Base-by-base conservation (phyloP, 2,329 filamentous ascomycete genomes). In the Fusarium palustre region DNA sequence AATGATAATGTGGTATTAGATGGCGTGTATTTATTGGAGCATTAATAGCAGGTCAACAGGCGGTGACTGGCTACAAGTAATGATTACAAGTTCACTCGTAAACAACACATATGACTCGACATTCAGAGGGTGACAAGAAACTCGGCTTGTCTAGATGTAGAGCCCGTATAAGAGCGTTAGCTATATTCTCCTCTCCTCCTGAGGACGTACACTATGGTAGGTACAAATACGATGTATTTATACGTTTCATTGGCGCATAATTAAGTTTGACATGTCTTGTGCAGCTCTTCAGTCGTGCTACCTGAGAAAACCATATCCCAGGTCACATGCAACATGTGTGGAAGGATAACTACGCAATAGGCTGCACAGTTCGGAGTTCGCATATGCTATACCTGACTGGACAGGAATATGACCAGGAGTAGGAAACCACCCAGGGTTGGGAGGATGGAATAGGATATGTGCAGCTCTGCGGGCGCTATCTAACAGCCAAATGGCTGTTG, bases 391-490 rank as follows among this genome's bases (percentile, higher is more conserved):
- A 22, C 38, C 48, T 24, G 48, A 52, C 48, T 52, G 34, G 48
- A 39, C 24, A 52, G 24, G 25, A 52, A 28, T 15, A 25, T 52
- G 41, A 28, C 48, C 24, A 50, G 63, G 24, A 39, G 28, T 39
- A 54, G 46, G 41, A 56, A 65, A 52, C 16, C 33, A 30, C 30
- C 52, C 47, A 46, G 43, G 36, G 66, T 55, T 61, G 25, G 28
- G 46, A 48, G 31, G 54, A 60, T 66, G 54, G 42, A 60, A 65
- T 9, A 66, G 62, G 61, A 42, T 25, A 36, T 66, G 62, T 66
- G 62, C 62, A 65, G 61, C 47, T 59, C 36, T 65, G 62, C 62
- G 62, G 62, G 62, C 62, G 62, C 42, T 65, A 22, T 64, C 46
- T 42, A 38, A 38, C 33, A 53, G 18, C 34, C 53, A 28, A 49